These are phyloP conservation scores for Paraglomus brasilianum DNA, from an alignment of 192 early-diverging fungal species.

Conservation along the genomic window DNA sequence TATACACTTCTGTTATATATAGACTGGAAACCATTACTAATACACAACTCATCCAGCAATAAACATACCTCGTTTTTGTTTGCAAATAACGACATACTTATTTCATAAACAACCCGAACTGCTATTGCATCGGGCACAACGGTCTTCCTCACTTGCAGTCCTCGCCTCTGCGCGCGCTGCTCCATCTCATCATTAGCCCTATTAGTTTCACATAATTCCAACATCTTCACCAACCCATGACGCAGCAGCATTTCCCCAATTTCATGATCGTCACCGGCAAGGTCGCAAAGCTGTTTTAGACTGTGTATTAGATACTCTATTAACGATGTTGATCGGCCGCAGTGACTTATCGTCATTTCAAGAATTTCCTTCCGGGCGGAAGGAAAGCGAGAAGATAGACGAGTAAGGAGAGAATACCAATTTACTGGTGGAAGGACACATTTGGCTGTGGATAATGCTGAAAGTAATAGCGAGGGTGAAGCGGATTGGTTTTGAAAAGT, in stretches of 20 bases:
- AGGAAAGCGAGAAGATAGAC: conserved; percentile 32
- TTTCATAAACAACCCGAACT: conserved; percentile 35
- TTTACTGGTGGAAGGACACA: conserved; percentile 52
- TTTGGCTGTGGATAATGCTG: conserved; percentile 2
- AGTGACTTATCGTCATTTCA: conserved; percentile 47
- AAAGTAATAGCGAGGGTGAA: conserved; percentile 1
- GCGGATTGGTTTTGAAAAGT: neutral
- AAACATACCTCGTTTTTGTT: conserved; percentile 14
- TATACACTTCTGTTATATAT: neutral
- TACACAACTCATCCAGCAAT: neutral
- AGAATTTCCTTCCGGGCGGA: conserved; percentile 10
- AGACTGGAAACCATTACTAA: neutral
- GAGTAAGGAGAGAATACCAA: conserved; percentile 48
- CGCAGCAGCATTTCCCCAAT: conserved; percentile 39
- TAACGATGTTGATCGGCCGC: conserved; percentile 47
- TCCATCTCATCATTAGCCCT: neutral
- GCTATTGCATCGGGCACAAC: conserved; percentile 40
- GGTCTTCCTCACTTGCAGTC: conserved; percentile 15
- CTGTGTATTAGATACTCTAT: conserved; percentile 50
- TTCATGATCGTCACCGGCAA: neutral
- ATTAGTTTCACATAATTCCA: conserved; percentile 46
- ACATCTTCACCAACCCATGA: conserved; percentile 47
- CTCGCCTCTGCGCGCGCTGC: neutral
- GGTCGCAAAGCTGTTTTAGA: conserved; percentile 31
- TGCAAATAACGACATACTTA: conserved; percentile 33